Evolutionary conservation across 495 filamentous ascomycete species (phyloP), one percentile per base, ranked within the genome.

Genomic region (Aspergillus diversus): DNA sequence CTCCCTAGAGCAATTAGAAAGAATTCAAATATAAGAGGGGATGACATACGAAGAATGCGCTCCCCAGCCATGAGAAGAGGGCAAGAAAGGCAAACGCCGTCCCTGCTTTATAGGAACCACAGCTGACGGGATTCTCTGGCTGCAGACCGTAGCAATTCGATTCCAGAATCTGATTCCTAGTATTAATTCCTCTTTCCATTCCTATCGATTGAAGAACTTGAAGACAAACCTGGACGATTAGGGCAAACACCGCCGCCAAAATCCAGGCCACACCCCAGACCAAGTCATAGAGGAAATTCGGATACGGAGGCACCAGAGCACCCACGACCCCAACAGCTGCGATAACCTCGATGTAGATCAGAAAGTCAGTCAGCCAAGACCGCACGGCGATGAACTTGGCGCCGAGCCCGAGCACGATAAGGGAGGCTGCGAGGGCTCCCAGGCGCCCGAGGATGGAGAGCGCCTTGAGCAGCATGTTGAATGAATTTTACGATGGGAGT

Each of bases 31-130:
- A 1, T 2, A 27, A 27, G 21, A 27, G 21, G 21, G 21, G 21
- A 27, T 27, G 21, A 59, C 56, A 27, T 47, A 63, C 60, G 9
- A 51, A 43, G 8, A 57, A 27, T 7, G 53, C 31, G 57, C 60
- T 52, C 33, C 13, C 33, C 7, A 57, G 11, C 60, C 60, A 63
- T 17, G 37, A 27, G 6, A 57, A 17, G 33, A 42, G 43, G 7
- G 37, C 33, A 31, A 63, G 31, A 52, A 57, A 63, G 34, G 47
- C 33, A 52, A 63, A 63, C 33, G 60, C 60, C 53, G 60, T 63
- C 0, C 53, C 46, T n/a, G 60, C 60, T 21, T 56, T 63, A 42
- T 63, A 63, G 39, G 54, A 39, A 2, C 53, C 31, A 16, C 60
- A 63, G 33, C 21, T 52, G 9, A 57, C 35, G 0, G 8, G 17